Percentiles rank a stretch among this genome's conserved stretches.
phyloP scores from a whole-genome alignment of 495 filamentous ascomycete species.

The Xylaria flabelliformis region DNA sequence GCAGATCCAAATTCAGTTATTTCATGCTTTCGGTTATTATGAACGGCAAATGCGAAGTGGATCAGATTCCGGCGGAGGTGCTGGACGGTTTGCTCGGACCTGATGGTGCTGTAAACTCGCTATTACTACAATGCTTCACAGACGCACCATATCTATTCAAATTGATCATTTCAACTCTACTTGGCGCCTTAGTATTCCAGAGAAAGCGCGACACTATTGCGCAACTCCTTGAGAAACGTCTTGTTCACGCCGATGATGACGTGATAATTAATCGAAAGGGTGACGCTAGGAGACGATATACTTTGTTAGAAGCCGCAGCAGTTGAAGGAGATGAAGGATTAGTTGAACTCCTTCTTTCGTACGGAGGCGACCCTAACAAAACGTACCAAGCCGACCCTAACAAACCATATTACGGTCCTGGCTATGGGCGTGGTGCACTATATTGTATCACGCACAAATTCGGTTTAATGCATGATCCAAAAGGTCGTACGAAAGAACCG shows the following conservation, averaged over 20 bases:
- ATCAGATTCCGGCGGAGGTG: neutral
- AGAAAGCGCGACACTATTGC: neutral
- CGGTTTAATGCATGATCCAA: too few species aligned
- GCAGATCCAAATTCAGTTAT: neutral
- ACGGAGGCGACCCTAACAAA: slow-evolving; percentile 1
- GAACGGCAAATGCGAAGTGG: neutral
- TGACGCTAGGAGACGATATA: too few species aligned
- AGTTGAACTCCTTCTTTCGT: neutral
- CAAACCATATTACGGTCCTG: neutral
- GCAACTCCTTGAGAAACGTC: neutral
- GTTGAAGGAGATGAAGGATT: neutral
- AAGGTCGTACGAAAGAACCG: too few species aligned
- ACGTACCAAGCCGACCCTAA: too few species aligned
- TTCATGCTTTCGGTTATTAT: neutral
- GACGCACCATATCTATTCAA: neutral
- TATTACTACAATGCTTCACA: neutral
- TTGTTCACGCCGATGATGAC: neutral
- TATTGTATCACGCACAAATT: neutral
- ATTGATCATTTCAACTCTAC: neutral
- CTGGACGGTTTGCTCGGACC: neutral
- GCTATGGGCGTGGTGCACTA: neutral
- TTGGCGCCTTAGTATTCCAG: neutral
- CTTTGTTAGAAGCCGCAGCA: neutral
- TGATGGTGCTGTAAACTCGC: neutral
- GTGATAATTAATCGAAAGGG: too few species aligned